Base-by-base conservation (phyloP, 305 asterid genomes). In the Stenogyne calaminthoides region DNA sequence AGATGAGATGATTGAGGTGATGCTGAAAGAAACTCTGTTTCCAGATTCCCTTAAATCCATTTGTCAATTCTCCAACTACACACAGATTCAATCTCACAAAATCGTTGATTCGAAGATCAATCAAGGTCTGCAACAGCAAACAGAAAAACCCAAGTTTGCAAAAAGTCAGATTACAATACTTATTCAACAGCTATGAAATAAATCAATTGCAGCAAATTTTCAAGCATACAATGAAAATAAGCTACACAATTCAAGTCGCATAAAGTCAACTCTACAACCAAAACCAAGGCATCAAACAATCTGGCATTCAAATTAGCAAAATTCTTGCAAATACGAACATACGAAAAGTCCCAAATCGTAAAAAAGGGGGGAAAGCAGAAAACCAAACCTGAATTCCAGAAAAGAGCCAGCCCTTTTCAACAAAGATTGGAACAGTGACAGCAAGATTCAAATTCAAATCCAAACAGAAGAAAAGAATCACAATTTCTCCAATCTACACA, bases 31-130 rank as follows among this genome's bases (percentile, higher is more conserved):
- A 77, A 60, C 80, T 63, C 67, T 81, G 22, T 51, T 72, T 67
- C 80, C 56, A 55, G 73, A 60, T 63, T 75, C 76, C 77, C 52
- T 81, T 18, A 60, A 75, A 46, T 85, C 92, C 96, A 92, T 92
- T 76, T 22, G 60, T 19, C 29, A 47, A 49, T 49, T 27, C 69
- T 71, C 70, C 55, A 62, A 74, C 56, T 10, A 64, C 68, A 57
- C 57, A 72, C 63, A 34, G 29, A 3, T 34, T 6, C 42, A 34
- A 42, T 67, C 16, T 67, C 66, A 37, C 51, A 40, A 52, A 75
- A 51, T 51, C 6, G 76, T 20, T 39, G 76, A 75, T 60, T 64
- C 71, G 44, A 62, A 71, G 74, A 49, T 52, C 64, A 66, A 71
- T 70, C 61, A 29, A 73, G 57, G 14, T 57, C 83, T 76, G 75